Base-by-base conservation (phyloP, 495 filamentous ascomycete genomes). In the Penicillium steckii region DNA sequence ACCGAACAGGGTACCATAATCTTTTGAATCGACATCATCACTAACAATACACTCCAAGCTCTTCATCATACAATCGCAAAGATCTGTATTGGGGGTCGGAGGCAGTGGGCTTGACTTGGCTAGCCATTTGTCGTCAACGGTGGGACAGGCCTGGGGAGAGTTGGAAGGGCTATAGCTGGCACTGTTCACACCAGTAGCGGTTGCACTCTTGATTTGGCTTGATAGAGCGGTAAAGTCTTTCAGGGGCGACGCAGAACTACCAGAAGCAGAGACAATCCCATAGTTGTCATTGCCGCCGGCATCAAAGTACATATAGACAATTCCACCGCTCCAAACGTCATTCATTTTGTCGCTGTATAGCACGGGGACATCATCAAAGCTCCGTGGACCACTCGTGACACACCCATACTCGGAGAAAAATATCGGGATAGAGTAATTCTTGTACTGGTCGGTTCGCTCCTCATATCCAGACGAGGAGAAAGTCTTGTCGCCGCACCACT, bases 361-460 rank as follows among this genome's bases (percentile, higher is more conserved):
- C 44, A 88, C 83, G 13, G 70, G 70, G 8, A 95, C 90, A 59
- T 97, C 93, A 42, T 86, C 81, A 74, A 93, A 97, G 49, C 79
- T 73, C 64, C 93, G 91, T 19, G 85, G 87, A 27, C 78, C 74
- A 24, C 84, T 83, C 12, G 77, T 73, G 73, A 95, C 96, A 81
- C 93, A 97, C 44, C 93, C 93, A 69, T 97, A 97, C 69, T 97
- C 93, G 46, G 93, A 92, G 67, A 97, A 96, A 81, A 97, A 97
- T 37, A 88, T 84, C 29, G 93, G 93, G 7, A 96, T 86, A 0
- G 86, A 87, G 72, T 90, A 97, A 65, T 84, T 85, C 22, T 72
- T 69, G 78, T 94, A 96, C 70, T 95, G 89, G 25, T 85, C 68
- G 33, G 89, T 90, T 56, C 90, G 84, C 23, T 79, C 78, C 48